phyloP scores from a whole-genome alignment of 2,329 filamentous ascomycete species.

The Didymella lethalis region DNA sequence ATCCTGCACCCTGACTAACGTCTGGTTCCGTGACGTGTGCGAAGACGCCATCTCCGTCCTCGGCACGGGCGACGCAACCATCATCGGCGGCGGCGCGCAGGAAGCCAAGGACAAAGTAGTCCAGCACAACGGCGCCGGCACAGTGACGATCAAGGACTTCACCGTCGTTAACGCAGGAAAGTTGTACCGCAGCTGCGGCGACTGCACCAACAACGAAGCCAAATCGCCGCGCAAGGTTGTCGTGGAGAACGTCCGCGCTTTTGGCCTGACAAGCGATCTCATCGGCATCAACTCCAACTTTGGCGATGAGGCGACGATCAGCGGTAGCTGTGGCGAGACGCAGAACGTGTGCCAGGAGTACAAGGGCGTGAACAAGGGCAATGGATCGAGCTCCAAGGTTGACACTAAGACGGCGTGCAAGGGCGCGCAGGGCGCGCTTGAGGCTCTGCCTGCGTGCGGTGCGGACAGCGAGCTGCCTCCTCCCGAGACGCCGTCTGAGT shows the following conservation, averaged over 20 bases:
- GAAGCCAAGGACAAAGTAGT: conserved; percentile 48
- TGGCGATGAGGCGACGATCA: conserved; percentile 56
- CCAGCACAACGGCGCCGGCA: conserved; percentile 48
- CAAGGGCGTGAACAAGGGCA: conserved; percentile 36
- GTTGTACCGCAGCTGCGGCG: conserved; percentile 59
- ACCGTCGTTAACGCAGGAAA: conserved; percentile 58
- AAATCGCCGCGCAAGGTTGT: conserved; percentile 54
- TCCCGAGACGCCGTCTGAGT: neutral
- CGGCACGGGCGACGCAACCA: conserved; percentile 41
- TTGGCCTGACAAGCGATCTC: conserved; percentile 50
- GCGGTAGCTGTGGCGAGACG: conserved; percentile 48
- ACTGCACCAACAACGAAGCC: conserved; percentile 53
- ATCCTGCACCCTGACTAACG: conserved; percentile 54
- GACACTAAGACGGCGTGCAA: conserved; percentile 24
- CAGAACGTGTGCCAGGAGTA: conserved; percentile 35
- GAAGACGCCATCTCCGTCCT: conserved; percentile 44
- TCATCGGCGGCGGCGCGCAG: conserved; percentile 47
- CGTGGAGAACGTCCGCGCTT: conserved; percentile 53
- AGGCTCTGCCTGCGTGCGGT: conserved; percentile 27
- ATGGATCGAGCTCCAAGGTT: conserved; percentile 26
- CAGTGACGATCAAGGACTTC: conserved; percentile 48
- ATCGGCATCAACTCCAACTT: conserved; percentile 60
- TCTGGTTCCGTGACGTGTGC: conserved; percentile 45
- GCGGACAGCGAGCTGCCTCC: neutral
- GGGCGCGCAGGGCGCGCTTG: conserved; percentile 30